These are phyloP conservation scores for Galerina sulciceps DNA, from an alignment of 768 basidiomycete genomes.

Conservation along the genomic window DNA sequence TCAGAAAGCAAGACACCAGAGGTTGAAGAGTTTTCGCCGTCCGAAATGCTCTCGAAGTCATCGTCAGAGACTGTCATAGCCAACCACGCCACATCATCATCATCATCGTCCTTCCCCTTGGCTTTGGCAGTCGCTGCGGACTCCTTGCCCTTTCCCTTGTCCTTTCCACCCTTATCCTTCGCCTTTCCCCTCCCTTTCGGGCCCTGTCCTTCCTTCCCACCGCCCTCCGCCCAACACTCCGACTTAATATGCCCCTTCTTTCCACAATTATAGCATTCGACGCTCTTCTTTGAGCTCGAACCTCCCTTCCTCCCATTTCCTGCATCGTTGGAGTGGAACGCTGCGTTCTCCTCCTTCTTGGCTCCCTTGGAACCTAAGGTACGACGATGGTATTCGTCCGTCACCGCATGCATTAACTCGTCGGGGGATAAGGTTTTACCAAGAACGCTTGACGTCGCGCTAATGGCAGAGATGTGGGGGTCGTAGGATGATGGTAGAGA, in stretches of 20 bases:
- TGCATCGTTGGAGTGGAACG: conserved; percentile 21
- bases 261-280: conserved; percentile 9
- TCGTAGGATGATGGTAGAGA: conserved; percentile 19
- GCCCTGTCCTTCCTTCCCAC: conserved; percentile 39
- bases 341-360: conserved; percentile 23
- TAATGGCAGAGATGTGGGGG: conserved; percentile 14
- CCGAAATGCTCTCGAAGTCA: not conserved
- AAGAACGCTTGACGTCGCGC: conserved; percentile 8
- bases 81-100: conserved; percentile 8
- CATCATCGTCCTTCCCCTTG: conserved; percentile 14
- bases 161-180: conserved; percentile 14
- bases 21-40: not conserved
- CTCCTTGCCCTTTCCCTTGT: not conserved
- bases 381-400: conserved; percentile 30
- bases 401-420: conserved; percentile 23
- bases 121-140: conserved; percentile 26
- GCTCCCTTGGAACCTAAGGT: conserved; percentile 12
- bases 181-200: conserved; percentile 18
- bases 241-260: conserved; percentile 30
- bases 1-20: not conserved
- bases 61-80: not conserved
- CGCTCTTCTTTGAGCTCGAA: not conserved
- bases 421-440: conserved; percentile 15
- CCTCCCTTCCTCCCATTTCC: conserved; percentile 2
- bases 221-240: conserved; percentile 41